phyloP scores from a whole-genome alignment of 2,329 filamentous ascomycete species.

The Cladorrhinum sp. region DNA sequence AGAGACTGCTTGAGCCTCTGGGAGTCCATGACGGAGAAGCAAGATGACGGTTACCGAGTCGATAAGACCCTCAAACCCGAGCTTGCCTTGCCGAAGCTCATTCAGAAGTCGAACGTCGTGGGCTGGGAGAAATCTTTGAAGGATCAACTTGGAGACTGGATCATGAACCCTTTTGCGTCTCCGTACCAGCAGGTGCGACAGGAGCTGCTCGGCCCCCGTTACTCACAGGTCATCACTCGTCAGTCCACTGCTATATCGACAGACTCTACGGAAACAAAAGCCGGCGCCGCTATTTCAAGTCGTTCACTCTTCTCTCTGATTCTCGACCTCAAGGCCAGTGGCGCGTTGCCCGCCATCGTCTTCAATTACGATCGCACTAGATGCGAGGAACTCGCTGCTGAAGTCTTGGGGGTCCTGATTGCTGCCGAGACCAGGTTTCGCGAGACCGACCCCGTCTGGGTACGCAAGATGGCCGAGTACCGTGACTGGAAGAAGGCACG shows the following conservation, averaged over 20 bases:
- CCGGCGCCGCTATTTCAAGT: conserved; percentile 40
- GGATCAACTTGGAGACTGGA: conserved; percentile 55
- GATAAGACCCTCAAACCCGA: conserved; percentile 48
- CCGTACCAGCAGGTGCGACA: conserved; percentile 44
- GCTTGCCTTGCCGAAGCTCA: conserved; percentile 47
- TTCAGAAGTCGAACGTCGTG: conserved; percentile 64
- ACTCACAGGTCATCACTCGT: background rate
- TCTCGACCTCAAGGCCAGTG: conserved; percentile 55
- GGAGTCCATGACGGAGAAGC: conserved; percentile 58
- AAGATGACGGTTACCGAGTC: conserved; percentile 51
- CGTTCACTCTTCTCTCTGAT: conserved; percentile 49
- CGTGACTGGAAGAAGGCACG: conserved; percentile 53
- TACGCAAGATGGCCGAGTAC: conserved; percentile 55
- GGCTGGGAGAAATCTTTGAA: conserved; percentile 65
- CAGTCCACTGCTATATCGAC: background rate
- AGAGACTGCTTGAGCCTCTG: conserved; percentile 68
- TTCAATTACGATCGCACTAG: conserved; percentile 71
- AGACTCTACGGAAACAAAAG: background rate
- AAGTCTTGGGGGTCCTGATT: conserved; percentile 52
- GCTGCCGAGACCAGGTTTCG: conserved; percentile 57
- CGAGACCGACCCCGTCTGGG: conserved; percentile 57
- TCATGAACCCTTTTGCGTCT: conserved; percentile 45
- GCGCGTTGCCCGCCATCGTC: conserved; percentile 68
- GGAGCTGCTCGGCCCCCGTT: conserved; percentile 38
- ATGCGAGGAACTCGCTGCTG: conserved; percentile 59